Evolutionary conservation across 148 eudicot genomes (phyloP).

Genomic region (Polygonum maritimum): DNA sequence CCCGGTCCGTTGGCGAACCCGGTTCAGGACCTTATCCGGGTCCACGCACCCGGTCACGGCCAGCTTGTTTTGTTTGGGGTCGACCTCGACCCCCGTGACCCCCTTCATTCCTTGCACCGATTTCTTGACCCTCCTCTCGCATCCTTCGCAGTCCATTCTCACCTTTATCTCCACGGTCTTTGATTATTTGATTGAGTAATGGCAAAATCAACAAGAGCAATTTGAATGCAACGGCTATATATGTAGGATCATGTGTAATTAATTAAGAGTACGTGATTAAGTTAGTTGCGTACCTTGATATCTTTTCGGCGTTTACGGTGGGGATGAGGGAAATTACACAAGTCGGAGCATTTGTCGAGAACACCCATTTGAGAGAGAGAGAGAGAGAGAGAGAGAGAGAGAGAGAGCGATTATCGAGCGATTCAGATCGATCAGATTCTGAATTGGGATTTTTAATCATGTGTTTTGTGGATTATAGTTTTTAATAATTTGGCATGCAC

Average conservation of each 20-base stretch:
- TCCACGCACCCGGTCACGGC: constrained; percentile 48
- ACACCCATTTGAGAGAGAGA: constrained; percentile 22
- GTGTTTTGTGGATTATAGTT: not conserved
- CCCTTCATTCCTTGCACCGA: constrained; percentile 61
- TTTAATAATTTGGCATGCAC: not conserved
- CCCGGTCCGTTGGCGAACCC: constrained; percentile 42
- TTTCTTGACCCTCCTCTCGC: constrained; percentile 43
- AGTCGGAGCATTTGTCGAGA: constrained; percentile 23
- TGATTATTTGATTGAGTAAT: not conserved
- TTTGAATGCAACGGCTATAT: not conserved
- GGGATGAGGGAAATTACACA: constrained; percentile 15
- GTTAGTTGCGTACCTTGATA: constrained; percentile 7
- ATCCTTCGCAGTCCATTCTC: constrained; percentile 56
- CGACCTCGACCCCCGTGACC: constrained; percentile 32
- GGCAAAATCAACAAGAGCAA: not conserved
- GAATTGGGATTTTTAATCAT: too few species aligned
- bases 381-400: too few species aligned
- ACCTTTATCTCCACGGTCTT: constrained; percentile 61
- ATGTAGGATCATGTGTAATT: not conserved
- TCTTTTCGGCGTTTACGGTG: constrained; percentile 11
- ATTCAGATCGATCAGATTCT: too few species aligned
- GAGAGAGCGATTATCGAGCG: too few species aligned
- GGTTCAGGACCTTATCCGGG: constrained; percentile 36
- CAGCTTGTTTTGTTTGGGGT: constrained; percentile 37
- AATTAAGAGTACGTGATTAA: not conserved